Evolutionary conservation across 148 eudicot species (phyloP).

Genomic region (Bassia scoparia): DNA sequence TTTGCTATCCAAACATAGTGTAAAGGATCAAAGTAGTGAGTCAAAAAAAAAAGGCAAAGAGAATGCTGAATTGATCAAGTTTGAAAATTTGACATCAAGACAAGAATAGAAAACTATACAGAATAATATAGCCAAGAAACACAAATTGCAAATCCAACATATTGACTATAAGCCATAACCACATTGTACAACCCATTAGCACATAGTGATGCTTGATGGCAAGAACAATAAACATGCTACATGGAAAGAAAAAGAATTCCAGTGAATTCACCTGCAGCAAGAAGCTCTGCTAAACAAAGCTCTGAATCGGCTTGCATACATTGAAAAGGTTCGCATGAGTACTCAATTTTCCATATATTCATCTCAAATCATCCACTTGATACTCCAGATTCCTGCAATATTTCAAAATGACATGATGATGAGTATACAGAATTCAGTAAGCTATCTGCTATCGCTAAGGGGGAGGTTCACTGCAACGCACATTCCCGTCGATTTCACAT

Average conservation of each 20-base stretch:
- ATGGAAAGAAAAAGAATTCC: neutral
- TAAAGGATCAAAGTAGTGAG: no score
- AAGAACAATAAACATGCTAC: conserved; percentile 8
- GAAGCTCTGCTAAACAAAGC: conserved; percentile 2
- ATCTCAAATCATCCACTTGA: neutral
- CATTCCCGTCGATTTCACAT: neutral
- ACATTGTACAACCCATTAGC: neutral
- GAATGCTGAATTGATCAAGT: neutral
- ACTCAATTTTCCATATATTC: neutral
- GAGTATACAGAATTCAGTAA: conserved; percentile 7
- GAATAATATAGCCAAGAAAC: conserved; percentile 1
- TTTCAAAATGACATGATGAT: neutral
- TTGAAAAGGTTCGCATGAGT: neutral
- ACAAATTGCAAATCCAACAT: conserved; percentile 6
- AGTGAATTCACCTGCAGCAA: conserved; percentile 17
- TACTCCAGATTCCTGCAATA: conserved; percentile 12
- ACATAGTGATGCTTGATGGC: neutral
- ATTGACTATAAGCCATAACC: neutral
- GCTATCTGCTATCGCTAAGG: neutral
- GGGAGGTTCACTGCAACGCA: neutral
- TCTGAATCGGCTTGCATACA: neutral
- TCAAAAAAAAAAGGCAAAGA: neutral
- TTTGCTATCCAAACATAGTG: no score
- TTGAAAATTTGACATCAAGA: neutral
- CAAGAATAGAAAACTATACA: no score